Conservation (phyloP, 495 filamentous ascomycete genomes). For the Penicillium nucicola region DNA sequence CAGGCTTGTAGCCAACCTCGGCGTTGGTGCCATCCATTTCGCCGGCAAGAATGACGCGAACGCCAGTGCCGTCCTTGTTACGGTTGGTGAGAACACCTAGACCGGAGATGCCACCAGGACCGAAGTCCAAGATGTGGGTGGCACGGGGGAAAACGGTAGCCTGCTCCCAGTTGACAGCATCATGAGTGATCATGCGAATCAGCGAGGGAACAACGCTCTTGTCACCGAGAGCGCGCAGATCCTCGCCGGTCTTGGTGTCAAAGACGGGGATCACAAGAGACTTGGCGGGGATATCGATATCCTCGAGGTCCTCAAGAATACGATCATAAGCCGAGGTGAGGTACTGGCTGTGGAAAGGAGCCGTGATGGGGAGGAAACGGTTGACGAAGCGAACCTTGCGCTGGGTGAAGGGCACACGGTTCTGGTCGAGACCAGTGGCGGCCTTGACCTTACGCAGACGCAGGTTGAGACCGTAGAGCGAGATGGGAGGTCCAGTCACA, state of each 20-base stretch:
- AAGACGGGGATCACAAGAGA: slow-evolving; percentile 78
- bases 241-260: slow-evolving; percentile 80
- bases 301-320: slow-evolving; percentile 82
- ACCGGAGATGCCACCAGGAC: slow-evolving; percentile 92
- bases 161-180: slow-evolving; percentile 91
- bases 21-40: slow-evolving; percentile 83
- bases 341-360: slow-evolving; percentile 96
- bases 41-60: slow-evolving; percentile 90
- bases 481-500: slow-evolving; percentile 92
- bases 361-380: slow-evolving; percentile 94
- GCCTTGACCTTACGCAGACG: slow-evolving; percentile 95
- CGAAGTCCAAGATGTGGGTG: slow-evolving; percentile 94
- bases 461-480: slow-evolving; percentile 91
- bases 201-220: slow-evolving; percentile 73
- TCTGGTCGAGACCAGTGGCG: slow-evolving; percentile 93
- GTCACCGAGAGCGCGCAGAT: slow-evolving; percentile 64
- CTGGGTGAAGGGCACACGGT: slow-evolving; percentile 87
- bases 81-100: slow-evolving; percentile 95
- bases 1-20: slow-evolving; percentile 94
- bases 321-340: slow-evolving; percentile 73
- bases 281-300: slow-evolving; percentile 65
- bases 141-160: slow-evolving; percentile 85
- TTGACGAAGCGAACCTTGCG: slow-evolving; percentile 96
- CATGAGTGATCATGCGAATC: slow-evolving; percentile 88
- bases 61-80: slow-evolving; percentile 96